Evolutionary conservation across 805 yeast genomes (phyloP), one percentile per base, ranked within the genome.

Genomic region (Metschnikowia continentalis): DNA sequence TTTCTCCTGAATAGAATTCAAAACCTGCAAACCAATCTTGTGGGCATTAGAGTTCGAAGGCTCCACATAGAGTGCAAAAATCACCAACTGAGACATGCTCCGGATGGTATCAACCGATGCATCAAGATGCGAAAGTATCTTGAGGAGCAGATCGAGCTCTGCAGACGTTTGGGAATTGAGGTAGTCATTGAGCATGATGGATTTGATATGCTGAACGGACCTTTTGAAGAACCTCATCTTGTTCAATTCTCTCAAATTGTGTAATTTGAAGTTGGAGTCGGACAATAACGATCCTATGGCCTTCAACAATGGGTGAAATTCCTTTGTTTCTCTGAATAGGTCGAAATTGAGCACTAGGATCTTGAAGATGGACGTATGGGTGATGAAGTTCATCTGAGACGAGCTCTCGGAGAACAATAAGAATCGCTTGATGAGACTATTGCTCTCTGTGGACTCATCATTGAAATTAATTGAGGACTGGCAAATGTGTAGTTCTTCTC

Each of bases 281-380:
- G 75, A 74, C 3, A 81, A 67, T 49, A 88, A 74, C 0, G 77
- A 78, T 1, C 78, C 75, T 43, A 86, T 71, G 55, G 86, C 92
- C 53, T 77, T 77, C 3, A 85, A 63, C 5, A 86, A 64, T 48
- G 76, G 78, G 44, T 79, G 70, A 47, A 83, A 72, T 37, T 79
- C 82, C 49, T 72, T 72, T 3, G 60, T 48, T 81, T 88, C 84
- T 19, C 81, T 69, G 49, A 82, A 86, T 54, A 86, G 75, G 54
- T 88, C 90, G 17, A 83, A 72, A 36, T 87, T 72, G 41, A 89
- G 62, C 1, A 71, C 51, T 17, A 73, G 53, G 39, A 73, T 66
- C 35, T 80, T 74, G 60, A 85, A 90, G 0, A 44, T 44, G 32
- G 47, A 22, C 15, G n/a, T 23, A 14, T 44, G 47, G 19, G 39